A percentile compares a stretch with the other conserved stretches of the same genome.
Conservation (phyloP, 73 alveolate species). For the Blepharisma stoltei region DNA sequence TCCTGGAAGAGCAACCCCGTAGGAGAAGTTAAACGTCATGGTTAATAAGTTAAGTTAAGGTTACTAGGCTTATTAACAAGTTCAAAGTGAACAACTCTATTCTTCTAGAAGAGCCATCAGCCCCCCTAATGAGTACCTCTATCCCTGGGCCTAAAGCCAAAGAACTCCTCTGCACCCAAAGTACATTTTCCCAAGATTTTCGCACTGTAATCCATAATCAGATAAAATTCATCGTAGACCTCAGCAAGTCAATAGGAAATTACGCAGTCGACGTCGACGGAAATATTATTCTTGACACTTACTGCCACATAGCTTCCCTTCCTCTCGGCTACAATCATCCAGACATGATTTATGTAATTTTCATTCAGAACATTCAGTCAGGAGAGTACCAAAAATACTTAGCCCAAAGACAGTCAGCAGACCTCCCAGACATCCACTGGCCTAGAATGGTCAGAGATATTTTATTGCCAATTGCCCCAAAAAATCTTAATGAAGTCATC, state of each 20-base stretch:
- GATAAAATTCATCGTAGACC: constrained; percentile 14
- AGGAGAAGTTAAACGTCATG: too few relatives aligned
- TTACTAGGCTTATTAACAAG: too few relatives aligned
- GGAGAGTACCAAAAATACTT: background rate
- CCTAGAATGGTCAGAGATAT: constrained; percentile 1
- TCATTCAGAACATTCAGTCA: background rate
- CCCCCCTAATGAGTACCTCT: background rate
- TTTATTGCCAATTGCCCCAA: constrained; percentile 27
- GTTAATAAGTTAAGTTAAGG: too few relatives aligned
- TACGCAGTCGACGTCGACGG: constrained; percentile 49
- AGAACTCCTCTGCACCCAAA: background rate
- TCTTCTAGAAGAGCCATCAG: background rate
- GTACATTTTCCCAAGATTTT: background rate
- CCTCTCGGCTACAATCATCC: constrained; percentile 54
- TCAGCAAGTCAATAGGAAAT: constrained; percentile 42
- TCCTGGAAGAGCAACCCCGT: too few relatives aligned
- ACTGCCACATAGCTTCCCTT: constrained; percentile 37
- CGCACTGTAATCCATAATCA: background rate
- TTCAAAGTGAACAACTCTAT: too few relatives aligned
- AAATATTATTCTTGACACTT: constrained; percentile 34
- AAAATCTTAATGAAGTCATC: background rate
- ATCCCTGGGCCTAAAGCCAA: constrained; percentile 13
- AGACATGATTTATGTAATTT: background rate
- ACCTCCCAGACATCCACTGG: background rate
- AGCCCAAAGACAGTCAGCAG: background rate